Percentiles rank a stretch among this genome's conserved stretches.
phyloP scores from a whole-genome alignment of 345 rosid species.

The Ailanthus altissimus region DNA sequence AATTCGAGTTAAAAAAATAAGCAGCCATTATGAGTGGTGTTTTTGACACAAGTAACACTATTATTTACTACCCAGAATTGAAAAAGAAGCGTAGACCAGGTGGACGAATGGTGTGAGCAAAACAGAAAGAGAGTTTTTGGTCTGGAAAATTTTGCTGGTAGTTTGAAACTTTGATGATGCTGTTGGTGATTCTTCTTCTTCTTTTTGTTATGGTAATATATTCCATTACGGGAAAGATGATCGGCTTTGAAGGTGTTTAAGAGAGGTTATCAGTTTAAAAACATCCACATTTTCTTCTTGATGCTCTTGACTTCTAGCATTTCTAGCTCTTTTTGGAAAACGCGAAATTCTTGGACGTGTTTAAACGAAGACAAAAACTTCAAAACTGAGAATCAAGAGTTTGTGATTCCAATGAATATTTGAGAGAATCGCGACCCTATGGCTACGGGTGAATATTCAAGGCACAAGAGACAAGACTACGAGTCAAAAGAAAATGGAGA shows the following conservation, averaged over 20 bases:
- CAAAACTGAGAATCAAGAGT: constrained; percentile 9
- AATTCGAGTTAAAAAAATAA: constrained; percentile 33
- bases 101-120: constrained; percentile 70
- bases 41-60: background rate
- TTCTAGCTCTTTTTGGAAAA: constrained; percentile 19
- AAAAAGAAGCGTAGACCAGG: constrained; percentile 45
- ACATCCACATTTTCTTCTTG: constrained; percentile 55
- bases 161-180: constrained; percentile 35
- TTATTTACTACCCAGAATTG: constrained; percentile 31
- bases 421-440: constrained; percentile 5
- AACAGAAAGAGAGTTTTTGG: constrained; percentile 70
- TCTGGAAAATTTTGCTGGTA: constrained; percentile 55
- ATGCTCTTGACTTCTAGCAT: constrained; percentile 37
- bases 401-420: constrained; percentile 10
- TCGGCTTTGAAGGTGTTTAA: constrained; percentile 17
- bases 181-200: constrained; percentile 26
- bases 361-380: constrained; percentile 1
- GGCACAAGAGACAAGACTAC: constrained; percentile 8
- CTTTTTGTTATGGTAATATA: constrained; percentile 31
- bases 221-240: constrained; percentile 46
- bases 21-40: constrained; percentile 34
- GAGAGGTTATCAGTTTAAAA: constrained; percentile 29
- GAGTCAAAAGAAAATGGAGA: background rate
- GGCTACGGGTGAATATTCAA: constrained; percentile 15
- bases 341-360: constrained; percentile 18